Evolutionary conservation across 78 protist species (phyloP), one percentile per base, ranked within the genome.

Genomic region (Dictyostelium firmibasis): DNA sequence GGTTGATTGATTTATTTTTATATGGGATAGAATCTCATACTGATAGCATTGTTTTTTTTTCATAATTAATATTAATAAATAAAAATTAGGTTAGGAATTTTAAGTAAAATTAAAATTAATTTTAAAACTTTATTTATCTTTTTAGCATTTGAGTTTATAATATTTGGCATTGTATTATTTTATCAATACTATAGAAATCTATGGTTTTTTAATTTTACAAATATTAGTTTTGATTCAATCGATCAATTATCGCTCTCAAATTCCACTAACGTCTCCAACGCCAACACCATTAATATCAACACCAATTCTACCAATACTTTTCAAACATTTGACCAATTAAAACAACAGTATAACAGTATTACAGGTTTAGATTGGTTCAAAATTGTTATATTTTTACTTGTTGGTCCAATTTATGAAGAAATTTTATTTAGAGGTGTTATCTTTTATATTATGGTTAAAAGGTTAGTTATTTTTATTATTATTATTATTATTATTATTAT

Each of bases 381-480:
- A 53, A 41, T 81, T 20, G 3, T 53, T 25, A 20, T 33, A 81
- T 81, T 41, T 57, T 25, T 35, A 18, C 57, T 86, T 7, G 16
- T 53, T 9, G 74, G 70, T 18, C 92, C 92, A 29, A n/a, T 76
- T 35, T 57, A 27, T 75, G 92, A 86, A 75, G 92, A 86, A 36
- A 9, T 86, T 50, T 50, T 72, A 4, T 86, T 86, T 76, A 72
- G 92, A 36, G 92, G 92, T 36, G 29, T 86, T 6, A 76, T 76
- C 10, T 57, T 76, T 43, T 86, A 76, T 76, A 53, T n/a, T 10
- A 50, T 86, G 33, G 1, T 20, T 20, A 72, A 57, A 75, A 85
- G 91, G 78, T 67, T 23, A 33, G n/a, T 36, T n/a, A 2, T 4
- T 41, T 5, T 75, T 36, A 75, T 13, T n/a, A n/a, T n/a, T n/a